Evolutionary conservation across 164 flowering plant species (phyloP), one percentile per base, ranked within the genome.

Genomic region (Cinnamomum micranthum): DNA sequence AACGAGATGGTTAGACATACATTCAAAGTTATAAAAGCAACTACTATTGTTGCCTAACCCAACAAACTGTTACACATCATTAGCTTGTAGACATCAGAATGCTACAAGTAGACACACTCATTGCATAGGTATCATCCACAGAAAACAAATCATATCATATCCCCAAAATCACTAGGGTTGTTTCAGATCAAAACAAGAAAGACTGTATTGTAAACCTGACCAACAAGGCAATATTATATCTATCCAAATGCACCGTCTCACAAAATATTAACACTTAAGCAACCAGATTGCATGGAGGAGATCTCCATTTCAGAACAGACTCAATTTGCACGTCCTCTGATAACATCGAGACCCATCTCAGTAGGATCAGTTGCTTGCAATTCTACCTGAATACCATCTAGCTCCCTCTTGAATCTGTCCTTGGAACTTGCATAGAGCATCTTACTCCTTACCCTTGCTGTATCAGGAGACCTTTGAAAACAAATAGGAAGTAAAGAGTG

Each of bases 361-460:
- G 82, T 81, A 58, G 88, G 85, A 77, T 85, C 88, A 23, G 88
- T 85, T 22, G 86, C 88, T 69, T 85, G 86, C 79, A 85, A 70
- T 75, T 85, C 88, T 27, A 83, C 80, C 69, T 85, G 88, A 72
- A 85, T 81, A 4, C 88, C 88, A 70, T 85, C 81, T 2, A 84
- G 79, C 69, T 84, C 86, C 76, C 85, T 82, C 85, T 82, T 84
- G 83, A 83, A 83, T 67, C 85, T 81, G 67, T 85, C 87, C 78
- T 82, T 82, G 50, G 87, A 84, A 64, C 87, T 85, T 14, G 87
- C 87, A 80, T 85, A 85, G 20, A 85, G 77, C 88, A 85, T 85
- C 80, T 85, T 85, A 80, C 86, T 85, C 76, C 91, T 86, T 76
- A 88, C 87, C 78, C 87, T 80, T 4, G 91, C 65, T 2, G 79